Percentiles rank a stretch among this genome's conserved stretches.
These are phyloP conservation scores for Triticum urartu DNA, from an alignment of 176 grass and related monocot genomes.

Conservation along the genomic window DNA sequence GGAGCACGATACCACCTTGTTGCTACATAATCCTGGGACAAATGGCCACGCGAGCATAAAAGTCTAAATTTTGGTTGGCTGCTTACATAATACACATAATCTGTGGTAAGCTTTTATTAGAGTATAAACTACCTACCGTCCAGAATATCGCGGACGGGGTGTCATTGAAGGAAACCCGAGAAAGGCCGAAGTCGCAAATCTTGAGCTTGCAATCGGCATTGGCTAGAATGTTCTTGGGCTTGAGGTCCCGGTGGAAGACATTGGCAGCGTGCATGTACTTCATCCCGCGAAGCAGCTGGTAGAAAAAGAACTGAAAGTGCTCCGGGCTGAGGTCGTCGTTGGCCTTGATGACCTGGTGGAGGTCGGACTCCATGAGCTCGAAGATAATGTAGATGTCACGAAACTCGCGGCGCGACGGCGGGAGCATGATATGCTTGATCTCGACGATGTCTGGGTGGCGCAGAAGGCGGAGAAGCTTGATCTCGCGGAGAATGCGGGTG, in stretches of 20 bases:
- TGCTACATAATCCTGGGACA: conserved; percentile 73
- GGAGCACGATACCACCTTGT: conserved; percentile 90
- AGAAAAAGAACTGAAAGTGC: conserved; percentile 77
- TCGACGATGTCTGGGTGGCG: conserved; percentile 74
- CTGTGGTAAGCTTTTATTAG: neutral
- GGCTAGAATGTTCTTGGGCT: conserved; percentile 80
- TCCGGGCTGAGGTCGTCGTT: conserved; percentile 72
- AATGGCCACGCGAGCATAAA: neutral
- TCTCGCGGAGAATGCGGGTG: conserved; percentile 77
- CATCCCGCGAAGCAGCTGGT: conserved; percentile 75
- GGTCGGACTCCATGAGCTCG: conserved; percentile 84
- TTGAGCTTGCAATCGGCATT: conserved; percentile 83
- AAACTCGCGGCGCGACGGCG: conserved; percentile 67
- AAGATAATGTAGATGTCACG: conserved; percentile 73
- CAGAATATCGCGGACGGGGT: conserved; percentile 81
- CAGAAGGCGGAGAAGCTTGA: conserved; percentile 74
- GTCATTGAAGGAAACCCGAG: conserved; percentile 77
- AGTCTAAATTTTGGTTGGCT: neutral
- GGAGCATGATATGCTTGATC: conserved; percentile 91
- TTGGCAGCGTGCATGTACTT: conserved; percentile 77
- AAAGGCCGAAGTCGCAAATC: conserved; percentile 83
- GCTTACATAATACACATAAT: neutral
- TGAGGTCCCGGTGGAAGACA: conserved; percentile 85
- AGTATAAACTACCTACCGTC: conserved; percentile 49
- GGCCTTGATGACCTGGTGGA: conserved; percentile 84